Percentiles rank a stretch among this genome's conserved stretches.
phyloP scores from a whole-genome alignment of 495 filamentous ascomycete genomes.

The Lentithecium fluviatile region DNA sequence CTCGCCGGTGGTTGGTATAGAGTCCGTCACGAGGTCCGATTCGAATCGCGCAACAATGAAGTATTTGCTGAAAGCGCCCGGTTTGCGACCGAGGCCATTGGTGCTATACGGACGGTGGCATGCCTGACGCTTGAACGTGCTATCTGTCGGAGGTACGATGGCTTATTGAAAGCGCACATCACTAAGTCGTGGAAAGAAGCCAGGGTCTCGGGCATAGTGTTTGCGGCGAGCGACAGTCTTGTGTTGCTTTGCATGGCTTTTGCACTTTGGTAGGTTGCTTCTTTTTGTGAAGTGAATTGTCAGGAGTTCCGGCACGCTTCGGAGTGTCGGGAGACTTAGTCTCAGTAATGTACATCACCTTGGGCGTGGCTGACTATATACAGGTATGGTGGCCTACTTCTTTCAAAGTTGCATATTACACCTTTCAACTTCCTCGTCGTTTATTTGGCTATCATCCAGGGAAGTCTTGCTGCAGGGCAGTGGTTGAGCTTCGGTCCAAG shows the following conservation, averaged over 20 bases:
- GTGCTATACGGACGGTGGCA: conserved; percentile 9
- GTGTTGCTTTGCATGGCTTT: conserved; percentile 79
- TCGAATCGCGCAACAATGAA: conserved; percentile 2
- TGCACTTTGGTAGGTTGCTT: conserved; percentile 76
- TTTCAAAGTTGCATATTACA: background rate
- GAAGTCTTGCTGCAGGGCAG: conserved; percentile 14
- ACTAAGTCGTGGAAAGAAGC: conserved; percentile 38
- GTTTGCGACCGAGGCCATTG: conserved; percentile 16
- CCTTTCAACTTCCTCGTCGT: conserved; percentile 18
- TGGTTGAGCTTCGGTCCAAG: conserved; percentile 14
- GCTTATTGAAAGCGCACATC: conserved; percentile 1
- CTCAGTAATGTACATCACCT: background rate
- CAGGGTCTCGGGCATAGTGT: conserved; percentile 65
- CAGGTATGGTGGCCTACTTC: conserved; percentile 50
- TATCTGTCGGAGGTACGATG: conserved; percentile 12
- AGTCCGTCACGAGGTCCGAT: conserved; percentile 51
- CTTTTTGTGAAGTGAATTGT: too few species aligned
- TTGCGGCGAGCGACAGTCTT: conserved; percentile 73
- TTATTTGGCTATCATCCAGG: conserved; percentile 16
- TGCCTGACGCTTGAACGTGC: conserved; percentile 6
- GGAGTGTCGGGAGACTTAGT: too few species aligned
- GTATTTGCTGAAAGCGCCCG: conserved; percentile 8
- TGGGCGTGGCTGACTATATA: background rate
- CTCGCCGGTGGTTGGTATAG: conserved; percentile 75
- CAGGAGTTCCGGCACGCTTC: too few species aligned